These are phyloP conservation scores for Cladorrhinum sp. DNA, from an alignment of 2,329 filamentous ascomycete species.

Conservation along the genomic window DNA sequence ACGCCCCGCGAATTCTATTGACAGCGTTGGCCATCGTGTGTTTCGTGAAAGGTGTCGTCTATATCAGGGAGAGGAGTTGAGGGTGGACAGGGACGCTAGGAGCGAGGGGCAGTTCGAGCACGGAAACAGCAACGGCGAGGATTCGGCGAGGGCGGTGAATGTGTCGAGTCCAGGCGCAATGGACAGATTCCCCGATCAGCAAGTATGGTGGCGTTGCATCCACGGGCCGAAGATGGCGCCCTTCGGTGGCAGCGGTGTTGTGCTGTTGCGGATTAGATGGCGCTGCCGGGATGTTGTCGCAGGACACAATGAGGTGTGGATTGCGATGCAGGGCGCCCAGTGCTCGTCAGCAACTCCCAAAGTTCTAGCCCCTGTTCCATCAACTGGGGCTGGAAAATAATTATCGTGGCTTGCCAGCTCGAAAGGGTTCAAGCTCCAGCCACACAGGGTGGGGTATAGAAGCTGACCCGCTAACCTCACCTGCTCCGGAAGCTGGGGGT, in stretches of 20 bases:
- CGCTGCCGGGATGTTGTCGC: constrained; percentile 8
- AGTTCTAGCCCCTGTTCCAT: constrained; percentile 4
- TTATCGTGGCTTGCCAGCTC: constrained; percentile 18
- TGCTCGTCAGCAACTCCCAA: constrained; percentile 1
- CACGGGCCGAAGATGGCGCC: neutral
- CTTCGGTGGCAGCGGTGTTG: neutral
- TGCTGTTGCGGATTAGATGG: constrained; percentile 3
- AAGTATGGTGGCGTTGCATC: neutral
- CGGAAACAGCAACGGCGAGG: neutral
- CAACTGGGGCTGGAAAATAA: constrained; percentile 2
- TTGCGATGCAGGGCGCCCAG: constrained; percentile 4
- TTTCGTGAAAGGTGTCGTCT: neutral
- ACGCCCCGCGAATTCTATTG: constrained; percentile 91
- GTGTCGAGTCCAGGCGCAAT: neutral
- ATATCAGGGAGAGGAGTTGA: neutral
- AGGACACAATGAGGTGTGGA: constrained; percentile 3
- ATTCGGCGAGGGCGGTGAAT: constrained; percentile 17
- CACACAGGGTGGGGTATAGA: constrained; percentile 15
- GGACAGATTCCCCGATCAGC: neutral
- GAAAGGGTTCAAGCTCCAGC: constrained; percentile 18
- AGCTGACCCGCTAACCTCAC: neutral
- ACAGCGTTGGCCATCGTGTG: constrained; percentile 60
- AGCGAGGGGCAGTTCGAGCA: neutral
- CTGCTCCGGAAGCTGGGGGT: no score
- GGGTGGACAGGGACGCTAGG: neutral